Percentiles rank a stretch among this genome's conserved stretches.
These are phyloP conservation scores for Fusarium nanum DNA, from an alignment of 2,329 filamentous ascomycete genomes.

Conservation along the genomic window DNA sequence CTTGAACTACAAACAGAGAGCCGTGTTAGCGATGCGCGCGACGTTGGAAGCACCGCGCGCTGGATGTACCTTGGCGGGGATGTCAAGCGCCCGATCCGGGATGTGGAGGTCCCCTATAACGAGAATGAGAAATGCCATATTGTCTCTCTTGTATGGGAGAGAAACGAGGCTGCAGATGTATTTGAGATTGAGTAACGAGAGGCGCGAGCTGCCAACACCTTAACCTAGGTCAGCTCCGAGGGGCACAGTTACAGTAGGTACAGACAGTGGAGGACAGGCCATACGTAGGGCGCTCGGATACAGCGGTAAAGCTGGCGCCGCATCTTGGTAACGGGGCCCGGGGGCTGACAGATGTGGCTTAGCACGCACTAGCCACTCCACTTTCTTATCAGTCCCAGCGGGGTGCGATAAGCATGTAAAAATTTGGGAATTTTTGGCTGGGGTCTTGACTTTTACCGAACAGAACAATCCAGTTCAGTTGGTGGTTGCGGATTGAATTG, in stretches of 20 bases:
- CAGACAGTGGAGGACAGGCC: constrained; percentile 33
- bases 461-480: constrained; percentile 45
- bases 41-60: constrained; percentile 17
- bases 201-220: constrained; percentile 43
- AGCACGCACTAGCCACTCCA: constrained; percentile 5
- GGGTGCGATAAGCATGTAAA: constrained; percentile 49
- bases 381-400: constrained; percentile 45
- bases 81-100: constrained; percentile 89
- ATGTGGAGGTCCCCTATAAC: constrained; percentile 95
- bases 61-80: constrained; percentile 80
- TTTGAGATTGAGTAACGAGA: constrained; percentile 39
- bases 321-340: constrained; percentile 39
- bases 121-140: constrained; percentile 89
- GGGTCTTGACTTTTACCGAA: constrained; percentile 45
- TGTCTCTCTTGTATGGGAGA: constrained; percentile 50
- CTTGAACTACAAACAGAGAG: constrained; percentile 71
- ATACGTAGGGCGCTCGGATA: constrained; percentile 43
- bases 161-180: constrained; percentile 35
- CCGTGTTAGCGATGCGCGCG: constrained; percentile 43
- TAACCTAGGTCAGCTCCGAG: constrained; percentile 44
- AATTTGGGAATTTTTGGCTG: constrained; percentile 46
- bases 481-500: constrained; percentile 47
- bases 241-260: constrained; percentile 40
- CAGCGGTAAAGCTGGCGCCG: constrained; percentile 42
- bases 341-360: constrained; percentile 31